Conservation (phyloP, 305 asterid species). For the Salvia sclarea region DNA sequence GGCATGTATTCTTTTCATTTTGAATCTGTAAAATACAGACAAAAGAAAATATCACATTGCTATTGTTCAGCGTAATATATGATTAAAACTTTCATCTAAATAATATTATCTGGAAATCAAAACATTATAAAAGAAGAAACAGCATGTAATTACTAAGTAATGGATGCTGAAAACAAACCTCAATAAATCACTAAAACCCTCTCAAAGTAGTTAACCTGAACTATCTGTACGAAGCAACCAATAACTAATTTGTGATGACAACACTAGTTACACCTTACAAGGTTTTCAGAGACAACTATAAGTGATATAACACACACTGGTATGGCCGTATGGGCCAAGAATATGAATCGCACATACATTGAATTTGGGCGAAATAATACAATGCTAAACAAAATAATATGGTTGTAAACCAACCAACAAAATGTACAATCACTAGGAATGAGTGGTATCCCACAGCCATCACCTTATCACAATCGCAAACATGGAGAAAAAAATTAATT, state of each 20-base stretch:
- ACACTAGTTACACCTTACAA: neutral
- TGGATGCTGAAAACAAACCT: neutral
- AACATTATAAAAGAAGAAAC: constrained; percentile 9
- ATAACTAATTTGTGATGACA: too few species aligned
- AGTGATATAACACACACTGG: neutral
- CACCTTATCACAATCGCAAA: constrained; percentile 6
- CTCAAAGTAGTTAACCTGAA: constrained; percentile 15
- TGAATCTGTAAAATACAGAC: neutral
- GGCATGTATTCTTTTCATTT: constrained; percentile 16
- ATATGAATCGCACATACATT: neutral
- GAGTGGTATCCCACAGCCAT: constrained; percentile 8
- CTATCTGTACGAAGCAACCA: constrained; percentile 1
- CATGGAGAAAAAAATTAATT: neutral
- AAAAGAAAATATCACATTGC: constrained; percentile 3
- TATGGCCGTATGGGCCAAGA: constrained; percentile 3
- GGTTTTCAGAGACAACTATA: neutral
- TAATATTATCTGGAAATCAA: neutral
- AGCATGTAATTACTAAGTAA: neutral
- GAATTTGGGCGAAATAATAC: neutral
- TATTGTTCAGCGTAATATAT: neutral
- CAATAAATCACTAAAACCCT: neutral
- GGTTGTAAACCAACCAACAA: neutral
- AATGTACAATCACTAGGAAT: neutral
- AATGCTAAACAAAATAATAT: neutral
- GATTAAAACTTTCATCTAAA: constrained; percentile 11